These are phyloP conservation scores for Coemansia biformis DNA, from an alignment of 192 early-diverging fungal genomes.

Conservation along the genomic window DNA sequence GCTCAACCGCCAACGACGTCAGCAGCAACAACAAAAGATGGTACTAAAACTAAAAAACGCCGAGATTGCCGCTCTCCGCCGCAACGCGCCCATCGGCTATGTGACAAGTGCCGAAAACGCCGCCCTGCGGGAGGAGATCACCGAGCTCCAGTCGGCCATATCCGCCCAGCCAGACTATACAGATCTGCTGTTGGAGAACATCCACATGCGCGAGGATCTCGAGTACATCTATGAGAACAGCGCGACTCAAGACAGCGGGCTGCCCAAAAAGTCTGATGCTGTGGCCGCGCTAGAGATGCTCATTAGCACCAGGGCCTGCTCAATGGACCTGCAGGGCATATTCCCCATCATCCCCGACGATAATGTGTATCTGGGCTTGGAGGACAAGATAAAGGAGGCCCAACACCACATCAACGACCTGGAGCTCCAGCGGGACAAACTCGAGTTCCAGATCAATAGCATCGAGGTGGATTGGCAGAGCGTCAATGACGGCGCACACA, in stretches of 20 bases:
- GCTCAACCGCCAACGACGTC: constrained; percentile 32
- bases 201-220: constrained; percentile 35
- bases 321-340: constrained; percentile 12
- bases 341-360: constrained; percentile 48
- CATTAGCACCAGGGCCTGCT: constrained; percentile 11
- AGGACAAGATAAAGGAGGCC: constrained; percentile 30
- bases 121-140: constrained; percentile 41
- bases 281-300: constrained; percentile 18
- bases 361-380: constrained; percentile 29
- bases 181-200: constrained; percentile 42
- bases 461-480: constrained; percentile 50
- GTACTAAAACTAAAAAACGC: constrained; percentile 35
- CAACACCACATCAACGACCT: constrained; percentile 40
- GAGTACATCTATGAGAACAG: constrained; percentile 8
- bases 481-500: constrained; percentile 32
- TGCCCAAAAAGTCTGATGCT: constrained; percentile 21
- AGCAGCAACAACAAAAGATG: constrained; percentile 40
- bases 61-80: constrained; percentile 28
- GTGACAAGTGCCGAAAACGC: constrained; percentile 35
- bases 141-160: constrained; percentile 24
- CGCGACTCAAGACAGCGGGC: not conserved
- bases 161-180: constrained; percentile 39
- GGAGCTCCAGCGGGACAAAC: constrained; percentile 40
- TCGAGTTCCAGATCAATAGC: constrained; percentile 48
- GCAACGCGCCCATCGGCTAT: constrained; percentile 13